Evolutionary conservation across 2,329 filamentous ascomycete species (phyloP).

Genomic region (Colletotrichum viniferum): DNA sequence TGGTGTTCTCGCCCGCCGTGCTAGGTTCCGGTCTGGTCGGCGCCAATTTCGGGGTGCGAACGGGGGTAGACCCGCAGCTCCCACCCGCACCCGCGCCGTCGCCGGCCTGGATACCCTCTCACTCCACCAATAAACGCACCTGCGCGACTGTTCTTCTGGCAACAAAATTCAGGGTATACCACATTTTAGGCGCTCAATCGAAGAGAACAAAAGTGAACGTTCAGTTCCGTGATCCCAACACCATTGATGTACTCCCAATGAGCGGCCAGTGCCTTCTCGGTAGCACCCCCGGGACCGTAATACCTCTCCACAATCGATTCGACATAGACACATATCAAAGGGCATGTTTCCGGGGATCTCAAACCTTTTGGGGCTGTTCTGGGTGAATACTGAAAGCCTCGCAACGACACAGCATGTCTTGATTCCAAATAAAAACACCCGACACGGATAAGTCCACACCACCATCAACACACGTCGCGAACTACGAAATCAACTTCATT

Average conservation of each 20-base stretch:
- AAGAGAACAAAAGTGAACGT: neutral
- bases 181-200: accelerated
- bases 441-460: too few relatives aligned
- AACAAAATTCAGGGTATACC: accelerated
- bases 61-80: neutral
- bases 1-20: neutral
- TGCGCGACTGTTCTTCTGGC: neutral
- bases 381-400: neutral
- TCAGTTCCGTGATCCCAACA: neutral
- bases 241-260: neutral
- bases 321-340: too few relatives aligned
- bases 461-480: too few relatives aligned
- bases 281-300: neutral
- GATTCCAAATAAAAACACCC: too few relatives aligned
- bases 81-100: neutral
- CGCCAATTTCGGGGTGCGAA: neutral
- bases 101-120: neutral
- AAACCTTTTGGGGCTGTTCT: accelerated
- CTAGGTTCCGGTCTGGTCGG: neutral
- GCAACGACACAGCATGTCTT: neutral
- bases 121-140: too few relatives aligned
- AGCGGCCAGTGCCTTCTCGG: neutral
- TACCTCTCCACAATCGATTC: neutral
- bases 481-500: too few relatives aligned
- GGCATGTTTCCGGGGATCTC: too few relatives aligned